Conservation (phyloP, 768 basidiomycete species). For the Termitomyces sp. region DNA sequence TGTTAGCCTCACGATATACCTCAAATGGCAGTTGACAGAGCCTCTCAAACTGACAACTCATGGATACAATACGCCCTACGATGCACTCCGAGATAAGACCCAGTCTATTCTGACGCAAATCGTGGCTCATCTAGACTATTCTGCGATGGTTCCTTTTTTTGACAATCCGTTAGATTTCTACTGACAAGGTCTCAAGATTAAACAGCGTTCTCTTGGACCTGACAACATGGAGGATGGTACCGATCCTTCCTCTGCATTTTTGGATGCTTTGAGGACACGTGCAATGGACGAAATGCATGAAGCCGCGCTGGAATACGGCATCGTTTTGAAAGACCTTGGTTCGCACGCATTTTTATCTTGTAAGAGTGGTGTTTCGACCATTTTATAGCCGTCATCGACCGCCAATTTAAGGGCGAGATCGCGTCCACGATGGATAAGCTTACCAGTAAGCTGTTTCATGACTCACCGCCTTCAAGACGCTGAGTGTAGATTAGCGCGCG, state of each 20-base stretch:
- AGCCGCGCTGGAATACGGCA: slow-evolving; percentile 81
- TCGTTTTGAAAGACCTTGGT: slow-evolving; percentile 76
- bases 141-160: slow-evolving; percentile 29
- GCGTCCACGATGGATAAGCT: slow-evolving; percentile 82
- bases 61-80: slow-evolving; percentile 80
- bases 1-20: slow-evolving; percentile 75
- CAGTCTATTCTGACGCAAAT: slow-evolving; percentile 86
- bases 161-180: background rate
- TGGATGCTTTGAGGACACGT: slow-evolving; percentile 74
- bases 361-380: background rate
- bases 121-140: slow-evolving; percentile 64
- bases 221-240: slow-evolving; percentile 67
- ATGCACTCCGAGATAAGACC: slow-evolving; percentile 74
- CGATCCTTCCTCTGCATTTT: slow-evolving; percentile 69
- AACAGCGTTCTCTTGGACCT: slow-evolving; percentile 74
- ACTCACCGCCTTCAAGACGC: background rate
- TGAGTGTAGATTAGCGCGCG: slow-evolving; percentile 43
- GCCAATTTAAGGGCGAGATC: slow-evolving; percentile 87
- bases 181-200: slow-evolving; percentile 39
- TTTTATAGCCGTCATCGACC: slow-evolving; percentile 67
- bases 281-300: slow-evolving; percentile 86
- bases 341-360: slow-evolving; percentile 6
- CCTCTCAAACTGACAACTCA: slow-evolving; percentile 68
- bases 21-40: slow-evolving; percentile 64
- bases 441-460: slow-evolving; percentile 31